Conservation (phyloP, 345 rosid species). For the Eucalyptus sp. region DNA sequence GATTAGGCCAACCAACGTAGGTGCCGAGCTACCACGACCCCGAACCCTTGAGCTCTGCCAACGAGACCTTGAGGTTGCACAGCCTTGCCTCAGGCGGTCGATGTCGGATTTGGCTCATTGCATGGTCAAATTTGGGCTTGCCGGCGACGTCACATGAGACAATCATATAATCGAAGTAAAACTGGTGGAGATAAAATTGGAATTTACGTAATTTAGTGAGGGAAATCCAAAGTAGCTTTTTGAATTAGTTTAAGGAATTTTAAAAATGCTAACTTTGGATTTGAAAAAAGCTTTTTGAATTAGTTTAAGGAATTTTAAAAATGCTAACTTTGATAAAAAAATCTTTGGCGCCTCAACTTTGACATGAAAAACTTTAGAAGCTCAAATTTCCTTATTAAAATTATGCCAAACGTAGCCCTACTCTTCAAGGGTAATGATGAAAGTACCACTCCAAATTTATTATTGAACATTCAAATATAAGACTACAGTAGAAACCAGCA, state of each 20-base stretch:
- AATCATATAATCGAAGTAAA: neutral
- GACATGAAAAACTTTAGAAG: neutral
- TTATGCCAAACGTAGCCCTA: neutral
- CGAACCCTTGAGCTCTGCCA: neutral
- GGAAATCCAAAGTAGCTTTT: neutral
- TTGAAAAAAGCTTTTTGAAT: neutral
- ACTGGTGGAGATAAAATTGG: neutral
- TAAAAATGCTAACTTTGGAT: neutral
- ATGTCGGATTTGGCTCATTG: neutral
- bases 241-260: neutral
- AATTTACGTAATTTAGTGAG: neutral
- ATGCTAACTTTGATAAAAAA: neutral
- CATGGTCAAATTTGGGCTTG: neutral
- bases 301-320: neutral
- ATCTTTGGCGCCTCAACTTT: neutral
- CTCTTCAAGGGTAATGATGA: neutral
- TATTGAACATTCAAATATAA: neutral
- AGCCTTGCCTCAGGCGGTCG: neutral
- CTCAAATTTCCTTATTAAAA: neutral
- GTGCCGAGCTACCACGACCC: rapidly evolving
- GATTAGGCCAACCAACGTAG: neutral
- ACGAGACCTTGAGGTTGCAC: neutral
- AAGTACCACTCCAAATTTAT: neutral
- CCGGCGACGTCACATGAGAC: rapidly evolving
- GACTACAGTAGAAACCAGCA: neutral